Evolutionary conservation across 2,329 filamentous ascomycete genomes (phyloP).

Genomic region (Echinosphaeria canescens): DNA sequence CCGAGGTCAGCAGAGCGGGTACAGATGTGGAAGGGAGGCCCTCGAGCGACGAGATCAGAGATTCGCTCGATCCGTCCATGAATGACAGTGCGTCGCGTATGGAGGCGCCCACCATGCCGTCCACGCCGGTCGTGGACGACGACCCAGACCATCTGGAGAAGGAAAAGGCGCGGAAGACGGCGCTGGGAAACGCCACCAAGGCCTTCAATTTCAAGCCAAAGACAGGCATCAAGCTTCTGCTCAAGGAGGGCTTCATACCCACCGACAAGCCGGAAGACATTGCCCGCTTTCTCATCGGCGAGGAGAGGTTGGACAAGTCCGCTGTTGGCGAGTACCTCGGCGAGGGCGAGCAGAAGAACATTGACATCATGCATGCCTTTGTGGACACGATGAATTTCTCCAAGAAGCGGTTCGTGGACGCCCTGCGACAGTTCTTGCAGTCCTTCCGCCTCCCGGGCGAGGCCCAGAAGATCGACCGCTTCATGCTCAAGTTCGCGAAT

Average conservation of each 20-base stretch:
- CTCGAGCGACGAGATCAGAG: slow-evolving; percentile 33
- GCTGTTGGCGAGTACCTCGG: slow-evolving; percentile 88
- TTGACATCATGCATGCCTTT: slow-evolving; percentile 96
- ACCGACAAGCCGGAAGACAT: slow-evolving; percentile 65
- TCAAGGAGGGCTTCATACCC: slow-evolving; percentile 72
- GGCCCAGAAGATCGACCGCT: slow-evolving; percentile 96
- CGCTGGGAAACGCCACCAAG: slow-evolving; percentile 67
- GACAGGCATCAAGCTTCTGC: slow-evolving; percentile 63
- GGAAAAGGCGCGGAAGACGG: slow-evolving; percentile 85
- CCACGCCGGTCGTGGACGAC: slow-evolving; percentile 57
- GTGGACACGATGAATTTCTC: slow-evolving; percentile 90
- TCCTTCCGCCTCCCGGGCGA: slow-evolving; percentile 90
- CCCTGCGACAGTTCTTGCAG: slow-evolving; percentile 77
- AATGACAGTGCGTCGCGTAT: slow-evolving; percentile 38
- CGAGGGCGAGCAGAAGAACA: slow-evolving; percentile 80
- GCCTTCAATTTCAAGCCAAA: slow-evolving; percentile 99
- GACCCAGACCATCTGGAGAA: slow-evolving; percentile 89
- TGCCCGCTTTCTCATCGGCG: slow-evolving; percentile 58
- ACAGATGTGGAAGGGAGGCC: slow-evolving; percentile 28
- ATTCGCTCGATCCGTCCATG: slow-evolving; percentile 55
- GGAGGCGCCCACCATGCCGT: slow-evolving; percentile 34
- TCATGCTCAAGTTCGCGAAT: slow-evolving; percentile 98
- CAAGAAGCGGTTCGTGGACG: slow-evolving; percentile 81
- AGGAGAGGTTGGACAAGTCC: slow-evolving; percentile 75
- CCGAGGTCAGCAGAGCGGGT: slow-evolving; percentile 39